These are phyloP conservation scores for Eucalyptus curtisii DNA, from an alignment of 345 rosid genomes.

Conservation along the genomic window DNA sequence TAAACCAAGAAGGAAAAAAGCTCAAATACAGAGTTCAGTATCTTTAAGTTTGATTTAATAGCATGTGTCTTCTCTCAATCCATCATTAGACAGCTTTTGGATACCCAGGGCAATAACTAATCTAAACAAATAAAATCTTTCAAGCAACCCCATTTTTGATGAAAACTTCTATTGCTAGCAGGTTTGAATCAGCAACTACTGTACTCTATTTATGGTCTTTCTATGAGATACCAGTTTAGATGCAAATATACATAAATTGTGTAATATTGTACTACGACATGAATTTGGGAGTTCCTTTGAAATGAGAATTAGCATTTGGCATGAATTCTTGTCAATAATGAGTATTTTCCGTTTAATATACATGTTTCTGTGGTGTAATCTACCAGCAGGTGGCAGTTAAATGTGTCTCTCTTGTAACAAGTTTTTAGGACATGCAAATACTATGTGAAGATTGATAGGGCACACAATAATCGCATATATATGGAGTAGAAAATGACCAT, in stretches of 20 bases:
- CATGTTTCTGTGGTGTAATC: neutral
- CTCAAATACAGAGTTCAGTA: neutral
- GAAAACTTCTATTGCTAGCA: neutral
- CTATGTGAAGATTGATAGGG: neutral
- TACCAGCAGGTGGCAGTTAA: neutral
- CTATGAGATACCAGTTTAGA: neutral
- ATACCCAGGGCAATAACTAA: neutral
- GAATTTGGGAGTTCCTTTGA: neutral
- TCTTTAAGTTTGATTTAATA: neutral
- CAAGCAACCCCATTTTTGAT: neutral
- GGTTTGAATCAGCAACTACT: neutral
- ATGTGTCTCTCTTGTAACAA: neutral
- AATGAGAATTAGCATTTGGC: neutral
- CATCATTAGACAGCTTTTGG: neutral
- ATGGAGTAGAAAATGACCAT: neutral
- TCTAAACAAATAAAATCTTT: neutral
- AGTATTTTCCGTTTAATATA: neutral
- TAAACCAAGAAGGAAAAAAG: neutral
- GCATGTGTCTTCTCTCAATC: neutral
- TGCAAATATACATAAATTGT: neutral
- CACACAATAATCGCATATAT: neutral
- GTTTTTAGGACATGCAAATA: neutral
- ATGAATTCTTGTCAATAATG: neutral
- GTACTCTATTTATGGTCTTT: neutral
- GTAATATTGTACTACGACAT: neutral